These are phyloP conservation scores for Cymbidium sinense DNA, from an alignment of 106 monocot genomes.

Conservation along the genomic window DNA sequence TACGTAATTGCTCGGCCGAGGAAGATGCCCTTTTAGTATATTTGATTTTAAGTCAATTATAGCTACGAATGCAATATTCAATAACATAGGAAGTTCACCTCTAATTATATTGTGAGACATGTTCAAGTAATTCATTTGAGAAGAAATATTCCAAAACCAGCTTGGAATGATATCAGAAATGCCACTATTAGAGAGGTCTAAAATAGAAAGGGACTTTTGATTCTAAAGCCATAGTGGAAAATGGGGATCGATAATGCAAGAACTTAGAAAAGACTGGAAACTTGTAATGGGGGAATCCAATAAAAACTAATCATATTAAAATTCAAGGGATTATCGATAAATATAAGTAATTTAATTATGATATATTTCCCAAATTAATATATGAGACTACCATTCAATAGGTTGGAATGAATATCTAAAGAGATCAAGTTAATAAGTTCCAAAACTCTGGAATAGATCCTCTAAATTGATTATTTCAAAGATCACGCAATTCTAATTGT, in stretches of 20 bases:
- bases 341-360: not conserved
- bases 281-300: not conserved
- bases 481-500: not conserved
- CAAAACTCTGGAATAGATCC: not conserved
- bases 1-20: too few species aligned
- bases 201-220: too few species aligned
- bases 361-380: not conserved
- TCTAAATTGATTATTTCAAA: not conserved
- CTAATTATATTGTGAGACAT: too few species aligned
- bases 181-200: too few species aligned
- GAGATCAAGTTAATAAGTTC: not conserved
- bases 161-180: too few species aligned
- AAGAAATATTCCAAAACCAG: too few species aligned
- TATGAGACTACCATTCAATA: not conserved
- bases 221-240: not conserved
- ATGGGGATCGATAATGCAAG: not conserved
- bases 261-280: not conserved
- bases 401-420: not conserved
- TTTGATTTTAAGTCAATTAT: too few species aligned
- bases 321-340: not conserved
- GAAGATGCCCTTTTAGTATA: too few species aligned
- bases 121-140: too few species aligned
- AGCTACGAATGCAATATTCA: too few species aligned
- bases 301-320: not conserved
- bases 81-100: too few species aligned